Conservation (phyloP, 768 basidiomycete species). For the Lactarius psammicola region DNA sequence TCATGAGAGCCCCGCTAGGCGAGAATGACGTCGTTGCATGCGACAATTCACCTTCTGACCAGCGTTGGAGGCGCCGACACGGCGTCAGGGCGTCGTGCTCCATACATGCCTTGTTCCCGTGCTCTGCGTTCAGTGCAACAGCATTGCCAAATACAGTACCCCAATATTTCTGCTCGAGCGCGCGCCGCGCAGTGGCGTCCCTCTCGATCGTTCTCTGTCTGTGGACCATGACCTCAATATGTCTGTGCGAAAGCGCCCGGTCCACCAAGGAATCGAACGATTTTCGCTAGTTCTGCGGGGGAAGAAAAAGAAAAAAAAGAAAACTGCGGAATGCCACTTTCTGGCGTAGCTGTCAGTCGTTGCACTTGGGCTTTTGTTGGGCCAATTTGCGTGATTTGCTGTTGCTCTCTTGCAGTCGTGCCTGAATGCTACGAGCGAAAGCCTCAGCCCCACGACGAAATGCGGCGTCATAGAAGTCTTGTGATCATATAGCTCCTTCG, state of each 20-base stretch:
- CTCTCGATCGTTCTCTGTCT: neutral
- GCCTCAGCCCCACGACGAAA: neutral
- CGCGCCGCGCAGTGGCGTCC: neutral
- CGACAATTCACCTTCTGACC: neutral
- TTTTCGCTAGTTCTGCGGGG: neutral
- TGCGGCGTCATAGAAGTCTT: neutral
- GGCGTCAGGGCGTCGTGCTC: neutral
- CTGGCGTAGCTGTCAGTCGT: neutral
- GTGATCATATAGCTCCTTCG: neutral
- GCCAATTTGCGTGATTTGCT: neutral
- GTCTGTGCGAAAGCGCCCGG: neutral
- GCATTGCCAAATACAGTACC: neutral
- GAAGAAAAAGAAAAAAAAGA: too few species aligned
- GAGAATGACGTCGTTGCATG: constrained; percentile 19
- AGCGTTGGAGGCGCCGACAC: neutral
- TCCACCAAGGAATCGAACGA: neutral
- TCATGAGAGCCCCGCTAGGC: neutral
- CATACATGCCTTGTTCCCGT: neutral
- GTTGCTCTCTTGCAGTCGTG: neutral
- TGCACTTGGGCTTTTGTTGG: neutral
- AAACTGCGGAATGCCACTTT: neutral
- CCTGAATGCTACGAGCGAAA: neutral
- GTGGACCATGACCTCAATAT: neutral
- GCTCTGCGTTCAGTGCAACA: neutral
- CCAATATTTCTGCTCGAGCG: neutral